Conservation (phyloP, 768 basidiomycete genomes). For the Auriscalpium vulgare region DNA sequence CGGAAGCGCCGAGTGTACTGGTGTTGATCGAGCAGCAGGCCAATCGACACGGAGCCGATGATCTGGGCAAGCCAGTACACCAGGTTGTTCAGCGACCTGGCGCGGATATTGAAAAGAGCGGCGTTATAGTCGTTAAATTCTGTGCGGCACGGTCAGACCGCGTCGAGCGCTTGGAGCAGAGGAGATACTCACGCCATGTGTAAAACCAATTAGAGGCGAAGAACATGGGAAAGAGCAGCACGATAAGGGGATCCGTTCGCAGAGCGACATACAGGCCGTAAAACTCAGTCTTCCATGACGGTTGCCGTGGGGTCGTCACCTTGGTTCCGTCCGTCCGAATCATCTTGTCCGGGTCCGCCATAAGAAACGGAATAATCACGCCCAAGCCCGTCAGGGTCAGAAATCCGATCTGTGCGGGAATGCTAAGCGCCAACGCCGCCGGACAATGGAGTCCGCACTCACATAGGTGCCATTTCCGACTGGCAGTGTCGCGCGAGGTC, state of each 20-base stretch:
- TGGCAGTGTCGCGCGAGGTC: slow-evolving; percentile 14
- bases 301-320: slow-evolving; percentile 52
- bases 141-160: slow-evolving; percentile 19
- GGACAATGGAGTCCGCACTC: slow-evolving; percentile 18
- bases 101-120: slow-evolving; percentile 74
- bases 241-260: slow-evolving; percentile 59
- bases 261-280: slow-evolving; percentile 61
- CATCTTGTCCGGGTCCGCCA: slow-evolving; percentile 68
- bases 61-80: slow-evolving; percentile 80
- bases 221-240: slow-evolving; percentile 81
- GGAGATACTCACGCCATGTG: slow-evolving; percentile 57
- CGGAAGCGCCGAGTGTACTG: slow-evolving; percentile 54
- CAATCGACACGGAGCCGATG: slow-evolving; percentile 64
- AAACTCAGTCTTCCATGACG: slow-evolving; percentile 74
- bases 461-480: slow-evolving; percentile 75
- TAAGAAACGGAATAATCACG: slow-evolving; percentile 53
- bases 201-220: slow-evolving; percentile 82
- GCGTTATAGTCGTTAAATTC: slow-evolving; percentile 77
- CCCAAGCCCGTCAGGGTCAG: slow-evolving; percentile 66
- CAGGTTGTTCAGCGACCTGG: slow-evolving; percentile 68
- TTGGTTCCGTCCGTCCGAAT: slow-evolving; percentile 69
- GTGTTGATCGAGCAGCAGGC: slow-evolving; percentile 55
- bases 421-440: not conserved
- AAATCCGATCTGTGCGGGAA: slow-evolving; percentile 54
- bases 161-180: not conserved